Base-by-base conservation (phyloP, 2,329 filamentous ascomycete species). In the Apiospora saccharicola region DNA sequence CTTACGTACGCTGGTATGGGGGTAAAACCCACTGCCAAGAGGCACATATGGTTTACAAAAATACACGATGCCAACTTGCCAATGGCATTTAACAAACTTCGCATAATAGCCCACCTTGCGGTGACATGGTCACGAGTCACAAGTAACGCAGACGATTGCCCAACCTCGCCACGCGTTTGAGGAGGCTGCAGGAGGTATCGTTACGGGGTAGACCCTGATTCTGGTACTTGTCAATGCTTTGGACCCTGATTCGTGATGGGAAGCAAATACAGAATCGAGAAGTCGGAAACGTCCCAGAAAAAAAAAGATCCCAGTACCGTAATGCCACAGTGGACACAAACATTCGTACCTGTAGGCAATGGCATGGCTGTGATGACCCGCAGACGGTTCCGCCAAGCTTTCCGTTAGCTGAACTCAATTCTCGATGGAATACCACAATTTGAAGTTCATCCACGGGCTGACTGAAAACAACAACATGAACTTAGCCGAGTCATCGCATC, bases 321-420 rank as follows among this genome's bases (percentile, higher is more conserved):
- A 34, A 57, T 22, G 51, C 4, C 14, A 19, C 26, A 34, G 30
- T 64, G 53, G 53, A n/a, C 16, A n/a, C 30, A 30, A 30, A 22
- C 10, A 57, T 37, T 37, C 34, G 6, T 37, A 24, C 14, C 3
- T 4, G 44, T 46, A 30, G 51, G 14, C 51, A 30, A 30, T 34
- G 26, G 16, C 53, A 30, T 34, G 53, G 16, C 53, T 34, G 26
- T 24, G 13, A 4, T 41, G 57, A 37, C 30, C 57, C 57, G 34
- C 57, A 64, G 57, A 41, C 57, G 57, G 57, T 64, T 14, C 57
- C 10, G 34, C 57, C 57, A 64, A 64, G 53, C 53, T 61, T 61
- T 37, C 8, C 30, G 22, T 61, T 37, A 61, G 53, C 19, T 37
- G 53, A 61, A 61, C 30, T 61, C 19, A 37, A 61, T 61, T 61